phyloP scores from a whole-genome alignment of 1,284 basidiomycete species.

The Pholiota adiposa region DNA sequence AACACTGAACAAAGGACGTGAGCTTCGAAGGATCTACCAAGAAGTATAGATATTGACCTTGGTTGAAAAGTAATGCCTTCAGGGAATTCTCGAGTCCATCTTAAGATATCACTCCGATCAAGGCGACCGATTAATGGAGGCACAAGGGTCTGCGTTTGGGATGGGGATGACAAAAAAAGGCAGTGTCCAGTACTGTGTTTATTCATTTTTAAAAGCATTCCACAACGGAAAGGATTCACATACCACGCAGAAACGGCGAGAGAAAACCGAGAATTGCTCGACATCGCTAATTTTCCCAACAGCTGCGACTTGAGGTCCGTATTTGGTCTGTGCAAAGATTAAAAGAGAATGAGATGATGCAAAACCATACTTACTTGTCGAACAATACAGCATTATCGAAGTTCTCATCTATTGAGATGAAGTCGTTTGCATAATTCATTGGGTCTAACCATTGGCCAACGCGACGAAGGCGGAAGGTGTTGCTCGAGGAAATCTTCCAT shows the following conservation, averaged over 20 bases:
- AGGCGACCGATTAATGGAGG: slow-evolving; percentile 56
- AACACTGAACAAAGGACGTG: slow-evolving; percentile 41
- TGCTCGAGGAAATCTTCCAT: slow-evolving; percentile 48
- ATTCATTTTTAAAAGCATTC: slow-evolving; percentile 14
- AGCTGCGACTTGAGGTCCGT: slow-evolving; percentile 12
- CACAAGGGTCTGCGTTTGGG: slow-evolving; percentile 41
- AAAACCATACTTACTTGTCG: slow-evolving; percentile 6
- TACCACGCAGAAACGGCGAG: slow-evolving; percentile 20
- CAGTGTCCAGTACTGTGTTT: slow-evolving; percentile 60
- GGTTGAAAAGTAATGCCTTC: slow-evolving; percentile 48
- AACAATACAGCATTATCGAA: background rate
- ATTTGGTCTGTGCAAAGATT: slow-evolving; percentile 6
- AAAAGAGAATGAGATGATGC: too few species aligned
- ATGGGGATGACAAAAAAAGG: slow-evolving; percentile 45
- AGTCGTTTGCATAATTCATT: background rate
- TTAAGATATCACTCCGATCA: slow-evolving; percentile 26
- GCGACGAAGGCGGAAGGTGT: slow-evolving; percentile 60
- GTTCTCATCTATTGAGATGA: background rate
- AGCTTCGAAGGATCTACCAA: background rate
- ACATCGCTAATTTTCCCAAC: background rate
- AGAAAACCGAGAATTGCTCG: background rate
- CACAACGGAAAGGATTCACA: too few species aligned
- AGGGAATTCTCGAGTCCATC: slow-evolving; percentile 45
- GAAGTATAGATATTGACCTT: slow-evolving; percentile 37
- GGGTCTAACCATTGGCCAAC: slow-evolving; percentile 59